phyloP scores from a whole-genome alignment of 805 yeast species.

The Ogataea methanolica region DNA sequence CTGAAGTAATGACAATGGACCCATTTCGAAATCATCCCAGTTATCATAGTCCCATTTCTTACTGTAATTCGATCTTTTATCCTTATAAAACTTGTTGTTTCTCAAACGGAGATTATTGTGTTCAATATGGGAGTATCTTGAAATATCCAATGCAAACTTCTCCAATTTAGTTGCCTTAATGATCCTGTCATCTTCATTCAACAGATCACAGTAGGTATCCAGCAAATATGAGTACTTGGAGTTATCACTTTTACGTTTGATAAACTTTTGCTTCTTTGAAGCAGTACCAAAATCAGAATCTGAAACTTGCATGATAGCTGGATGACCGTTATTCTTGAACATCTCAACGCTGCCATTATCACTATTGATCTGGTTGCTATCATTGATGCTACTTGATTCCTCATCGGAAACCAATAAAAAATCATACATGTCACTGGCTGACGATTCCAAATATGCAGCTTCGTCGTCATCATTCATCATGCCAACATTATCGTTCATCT shows the following conservation, averaged over 20 bases:
- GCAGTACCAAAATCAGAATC: too few species aligned
- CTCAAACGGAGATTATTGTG: constrained; percentile 22
- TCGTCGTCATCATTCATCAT: constrained; percentile 20
- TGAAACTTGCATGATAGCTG: too few species aligned
- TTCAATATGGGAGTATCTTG: constrained; percentile 26
- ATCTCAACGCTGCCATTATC: too few species aligned
- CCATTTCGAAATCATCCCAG: constrained; percentile 32
- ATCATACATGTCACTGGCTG: constrained; percentile 35
- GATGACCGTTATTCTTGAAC: too few species aligned
- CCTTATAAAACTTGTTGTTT: constrained; percentile 23
- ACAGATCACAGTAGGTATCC: constrained; percentile 19
- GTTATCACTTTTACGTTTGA: constrained; percentile 8
- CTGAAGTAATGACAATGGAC: constrained; percentile 17
- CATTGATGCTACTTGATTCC: background rate
- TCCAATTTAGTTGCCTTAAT: constrained; percentile 25
- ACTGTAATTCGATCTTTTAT: constrained; percentile 21
- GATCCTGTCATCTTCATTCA: constrained; percentile 18
- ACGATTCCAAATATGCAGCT: constrained; percentile 3
- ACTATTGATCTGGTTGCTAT: background rate
- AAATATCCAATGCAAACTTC: constrained; percentile 24
- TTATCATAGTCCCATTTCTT: constrained; percentile 42
- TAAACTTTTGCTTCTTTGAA: constrained; percentile 7
- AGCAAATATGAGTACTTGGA: constrained; percentile 13
- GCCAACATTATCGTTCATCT: constrained; percentile 22
- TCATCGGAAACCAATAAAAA: constrained; percentile 4